These are phyloP conservation scores for Trebouxia sp. DNA, from an alignment of 139 green algal species.

Conservation along the genomic window DNA sequence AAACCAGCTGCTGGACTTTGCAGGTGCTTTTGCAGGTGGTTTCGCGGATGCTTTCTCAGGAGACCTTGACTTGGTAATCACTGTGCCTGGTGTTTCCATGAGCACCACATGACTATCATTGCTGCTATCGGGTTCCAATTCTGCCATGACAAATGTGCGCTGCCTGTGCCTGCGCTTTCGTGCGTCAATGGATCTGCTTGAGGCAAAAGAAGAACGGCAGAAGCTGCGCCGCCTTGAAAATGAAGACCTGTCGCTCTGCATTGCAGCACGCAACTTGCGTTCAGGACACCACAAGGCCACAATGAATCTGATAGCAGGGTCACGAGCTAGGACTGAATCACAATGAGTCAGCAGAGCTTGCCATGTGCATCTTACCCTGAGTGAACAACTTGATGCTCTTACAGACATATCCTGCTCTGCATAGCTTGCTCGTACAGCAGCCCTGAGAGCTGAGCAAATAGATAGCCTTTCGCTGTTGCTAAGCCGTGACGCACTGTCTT, in stretches of 20 bases:
- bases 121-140: background rate
- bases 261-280: too few relatives aligned
- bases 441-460: background rate
- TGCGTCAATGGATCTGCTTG: background rate
- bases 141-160: background rate
- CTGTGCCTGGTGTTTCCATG: background rate
- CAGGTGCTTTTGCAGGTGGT: too few relatives aligned
- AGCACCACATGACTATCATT: background rate
- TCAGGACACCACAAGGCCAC: too few relatives aligned
- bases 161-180: background rate
- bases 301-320: too few relatives aligned
- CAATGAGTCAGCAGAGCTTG: too few relatives aligned
- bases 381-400: background rate
- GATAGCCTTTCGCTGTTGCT: background rate
- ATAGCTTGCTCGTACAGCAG: background rate
- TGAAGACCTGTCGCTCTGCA: background rate
- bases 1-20: too few relatives aligned
- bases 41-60: too few relatives aligned
- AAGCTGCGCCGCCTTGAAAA: background rate
- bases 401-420: background rate
- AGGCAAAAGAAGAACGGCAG: background rate
- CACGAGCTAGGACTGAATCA: too few relatives aligned
- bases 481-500: constrained; percentile 5
- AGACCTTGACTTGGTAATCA: too few relatives aligned
- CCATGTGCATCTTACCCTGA: background rate